Base-by-base conservation (phyloP, 495 filamentous ascomycete genomes). In the Cenococcum geophilum region DNA sequence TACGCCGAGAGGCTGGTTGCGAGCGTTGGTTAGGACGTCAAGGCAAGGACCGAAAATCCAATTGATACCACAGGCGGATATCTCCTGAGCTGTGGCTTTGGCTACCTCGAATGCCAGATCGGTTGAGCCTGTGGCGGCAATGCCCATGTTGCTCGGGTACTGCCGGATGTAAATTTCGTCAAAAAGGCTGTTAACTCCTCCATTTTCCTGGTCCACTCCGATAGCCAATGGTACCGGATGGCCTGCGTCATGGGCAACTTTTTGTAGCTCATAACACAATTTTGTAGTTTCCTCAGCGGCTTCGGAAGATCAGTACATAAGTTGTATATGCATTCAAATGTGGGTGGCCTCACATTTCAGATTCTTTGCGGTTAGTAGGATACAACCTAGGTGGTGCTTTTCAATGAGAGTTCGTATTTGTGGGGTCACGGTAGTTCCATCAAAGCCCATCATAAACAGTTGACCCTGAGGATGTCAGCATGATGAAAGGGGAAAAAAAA, bases 391-490 rank as follows among this genome's bases (percentile, higher is more conserved):
- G 66, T 95, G 86, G 67, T 95, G 88, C 62, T 92, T 80, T 70
- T 89, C 84, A 66, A 96, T 95, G 62, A 96, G 82, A 40, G 82
- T 83, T 66, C 84, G 85, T 66, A 96, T 93, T 74, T 91, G 88
- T 51, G 87, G 86, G 25, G 87, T 93, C 59, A 95, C 86, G 66
- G 88, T 82, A 49, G 89, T 92, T 59, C 90, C 90, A 79, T 96
- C 89, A 78, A 91, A 96, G 72, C 89, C 91, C 89, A 95, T 92
- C 81, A 95, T 92, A 75, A 95, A 86, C 74, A 95, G 83, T 79
- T 95, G 90, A 58, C 91, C 91, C 80, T 70, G 5, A 23, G 23
- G 5, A 16, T 23, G 36, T 52, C 49, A 52, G 49, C 49, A 52
- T 25, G 40, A 52, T 25, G 49, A 16, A 52, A 4, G 14, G 6